phyloP scores from a whole-genome alignment of 2,329 filamentous ascomycete genomes.

The Ceratocystis cubensis region DNA sequence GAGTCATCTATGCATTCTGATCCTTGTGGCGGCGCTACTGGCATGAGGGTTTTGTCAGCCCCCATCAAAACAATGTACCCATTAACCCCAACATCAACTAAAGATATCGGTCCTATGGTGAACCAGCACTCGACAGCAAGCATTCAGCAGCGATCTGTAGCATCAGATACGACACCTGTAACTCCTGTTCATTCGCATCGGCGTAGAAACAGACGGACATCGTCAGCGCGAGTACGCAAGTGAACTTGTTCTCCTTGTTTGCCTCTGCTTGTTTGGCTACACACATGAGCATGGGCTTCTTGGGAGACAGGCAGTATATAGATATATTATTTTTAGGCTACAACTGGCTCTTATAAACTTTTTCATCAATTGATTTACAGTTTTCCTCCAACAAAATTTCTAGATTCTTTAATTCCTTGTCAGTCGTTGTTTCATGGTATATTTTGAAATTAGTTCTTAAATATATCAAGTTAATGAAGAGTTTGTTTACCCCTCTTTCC shows the following conservation, averaged over 20 bases:
- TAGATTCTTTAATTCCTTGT: neutral
- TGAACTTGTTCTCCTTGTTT: neutral
- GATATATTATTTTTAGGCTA: neutral
- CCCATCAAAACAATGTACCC: neutral
- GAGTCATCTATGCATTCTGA: neutral
- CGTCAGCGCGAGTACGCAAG: neutral
- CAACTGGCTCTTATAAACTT: neutral
- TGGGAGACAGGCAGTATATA: neutral
- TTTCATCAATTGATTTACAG: conserved; percentile 9
- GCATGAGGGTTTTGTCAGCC: neutral
- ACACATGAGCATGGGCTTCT: neutral
- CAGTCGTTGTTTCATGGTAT: no score
- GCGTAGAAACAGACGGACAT: neutral
- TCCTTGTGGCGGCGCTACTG: neutral
- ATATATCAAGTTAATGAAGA: no score
- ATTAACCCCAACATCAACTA: neutral
- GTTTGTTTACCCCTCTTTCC: no score
- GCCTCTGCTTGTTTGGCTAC: neutral
- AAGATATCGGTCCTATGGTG: neutral
- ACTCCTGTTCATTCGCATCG: neutral
- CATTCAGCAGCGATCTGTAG: neutral
- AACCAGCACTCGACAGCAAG: neutral
- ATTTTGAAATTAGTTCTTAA: no score
- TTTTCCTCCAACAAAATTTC: neutral
- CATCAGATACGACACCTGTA: neutral